These are phyloP conservation scores for Craspedostauros australis DNA, from an alignment of 108 stramenopile genomes.

Conservation along the genomic window DNA sequence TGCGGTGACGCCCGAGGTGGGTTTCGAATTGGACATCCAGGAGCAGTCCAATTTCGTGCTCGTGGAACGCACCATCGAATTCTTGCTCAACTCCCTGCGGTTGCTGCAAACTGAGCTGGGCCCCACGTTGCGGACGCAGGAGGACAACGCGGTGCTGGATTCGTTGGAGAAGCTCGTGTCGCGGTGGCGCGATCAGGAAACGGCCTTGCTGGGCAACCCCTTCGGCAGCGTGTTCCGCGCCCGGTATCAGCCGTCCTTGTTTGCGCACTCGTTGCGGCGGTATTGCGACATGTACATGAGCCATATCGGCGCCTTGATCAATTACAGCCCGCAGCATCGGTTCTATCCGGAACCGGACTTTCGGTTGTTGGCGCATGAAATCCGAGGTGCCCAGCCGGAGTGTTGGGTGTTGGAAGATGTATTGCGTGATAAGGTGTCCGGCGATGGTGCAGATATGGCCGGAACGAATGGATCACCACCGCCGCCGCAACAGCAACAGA, in stretches of 20 bases:
- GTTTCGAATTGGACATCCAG: slow-evolving; percentile 61
- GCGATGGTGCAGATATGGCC: too few relatives aligned
- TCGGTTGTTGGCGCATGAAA: slow-evolving; percentile 73
- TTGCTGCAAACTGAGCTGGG: slow-evolving; percentile 61
- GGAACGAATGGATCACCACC: too few relatives aligned
- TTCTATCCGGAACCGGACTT: slow-evolving; percentile 76
- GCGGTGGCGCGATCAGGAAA: slow-evolving; percentile 73
- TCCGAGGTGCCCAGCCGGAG: slow-evolving; percentile 32
- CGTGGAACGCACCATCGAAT: slow-evolving; percentile 62
- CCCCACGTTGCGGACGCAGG: slow-evolving; percentile 30
- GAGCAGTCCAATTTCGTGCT: slow-evolving; percentile 39
- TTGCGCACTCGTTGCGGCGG: slow-evolving; percentile 57
- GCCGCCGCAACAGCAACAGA: too few relatives aligned
- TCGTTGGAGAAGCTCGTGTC: slow-evolving; percentile 65
- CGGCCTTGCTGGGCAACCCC: slow-evolving; percentile 65
- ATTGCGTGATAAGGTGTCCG: background rate
- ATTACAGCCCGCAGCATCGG: slow-evolving; percentile 77
- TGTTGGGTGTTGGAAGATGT: slow-evolving; percentile 48
- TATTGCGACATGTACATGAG: slow-evolving; percentile 75
- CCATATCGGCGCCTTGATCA: slow-evolving; percentile 52
- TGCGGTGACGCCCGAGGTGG: slow-evolving; percentile 82
- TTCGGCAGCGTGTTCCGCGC: slow-evolving; percentile 85
- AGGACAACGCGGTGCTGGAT: slow-evolving; percentile 65
- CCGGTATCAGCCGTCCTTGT: slow-evolving; percentile 70
- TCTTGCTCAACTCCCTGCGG: slow-evolving; percentile 59